Evolutionary conservation across 352 stramenopile species (phyloP).

Genomic region (Aphanomyces invadans): DNA sequence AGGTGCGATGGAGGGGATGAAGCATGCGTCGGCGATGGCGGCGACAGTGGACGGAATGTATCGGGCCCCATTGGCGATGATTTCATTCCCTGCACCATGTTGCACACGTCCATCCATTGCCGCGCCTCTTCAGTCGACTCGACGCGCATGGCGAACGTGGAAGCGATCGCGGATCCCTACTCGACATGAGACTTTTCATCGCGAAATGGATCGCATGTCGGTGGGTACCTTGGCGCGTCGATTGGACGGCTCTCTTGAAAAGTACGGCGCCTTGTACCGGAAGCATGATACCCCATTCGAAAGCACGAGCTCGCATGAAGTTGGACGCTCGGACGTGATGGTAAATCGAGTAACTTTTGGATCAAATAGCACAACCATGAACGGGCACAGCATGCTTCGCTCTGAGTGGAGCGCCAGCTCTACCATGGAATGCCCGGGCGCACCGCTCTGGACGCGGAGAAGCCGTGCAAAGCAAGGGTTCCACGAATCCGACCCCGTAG

Average conservation of each 20-base stretch:
- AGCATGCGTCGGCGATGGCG: neutral
- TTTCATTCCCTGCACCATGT: neutral
- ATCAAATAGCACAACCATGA: conserved; percentile 14
- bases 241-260: neutral
- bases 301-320: neutral
- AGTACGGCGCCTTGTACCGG: neutral
- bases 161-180: neutral
- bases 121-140: neutral
- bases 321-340: neutral
- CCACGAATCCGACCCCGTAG: neutral
- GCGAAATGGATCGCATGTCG: too few species aligned
- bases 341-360: neutral
- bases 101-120: neutral
- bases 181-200: too few species aligned
- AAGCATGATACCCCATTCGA: neutral
- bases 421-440: neutral
- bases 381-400: neutral
- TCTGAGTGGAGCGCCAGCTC: conserved; percentile 14
- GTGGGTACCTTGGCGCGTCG: neutral
- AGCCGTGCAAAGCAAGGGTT: conserved; percentile 12
- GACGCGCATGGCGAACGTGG: neutral
- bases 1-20: neutral
- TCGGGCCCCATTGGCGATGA: conserved; percentile 1
- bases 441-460: neutral
- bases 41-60: neutral